A percentile compares a stretch with the other conserved stretches of the same genome.
Conservation (phyloP, 805 yeast genomes). For the Candida parachauliodes region DNA sequence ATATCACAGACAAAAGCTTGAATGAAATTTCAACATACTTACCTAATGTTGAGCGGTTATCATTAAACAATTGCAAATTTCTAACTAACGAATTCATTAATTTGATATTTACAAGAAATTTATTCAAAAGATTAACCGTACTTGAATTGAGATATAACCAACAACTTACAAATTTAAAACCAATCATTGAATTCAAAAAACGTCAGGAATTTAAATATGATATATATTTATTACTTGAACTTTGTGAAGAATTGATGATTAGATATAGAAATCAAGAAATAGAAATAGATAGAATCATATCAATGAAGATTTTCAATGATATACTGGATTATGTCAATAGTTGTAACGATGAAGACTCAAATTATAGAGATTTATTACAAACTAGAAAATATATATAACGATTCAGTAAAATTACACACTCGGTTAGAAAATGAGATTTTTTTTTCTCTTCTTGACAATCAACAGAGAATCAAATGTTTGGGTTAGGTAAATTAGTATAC, state of each 20-base stretch:
- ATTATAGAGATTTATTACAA: constrained; percentile 4
- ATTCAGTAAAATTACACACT: neutral
- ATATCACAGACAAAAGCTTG: constrained; percentile 67
- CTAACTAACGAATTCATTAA: constrained; percentile 61
- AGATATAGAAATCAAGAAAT: constrained; percentile 60
- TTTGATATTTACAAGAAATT: constrained; percentile 22
- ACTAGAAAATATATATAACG: neutral
- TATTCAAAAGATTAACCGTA: constrained; percentile 58
- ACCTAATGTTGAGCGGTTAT: constrained; percentile 58
- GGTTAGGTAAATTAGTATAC: constrained; percentile 56
- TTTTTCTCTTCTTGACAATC: too few relatives aligned
- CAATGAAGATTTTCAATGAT: constrained; percentile 59
- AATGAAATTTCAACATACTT: constrained; percentile 70
- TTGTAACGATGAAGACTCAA: constrained; percentile 33
- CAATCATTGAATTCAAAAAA: constrained; percentile 66
- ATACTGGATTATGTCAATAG: constrained; percentile 61
- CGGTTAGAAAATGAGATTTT: neutral
- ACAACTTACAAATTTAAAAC: constrained; percentile 53
- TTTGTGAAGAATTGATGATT: constrained; percentile 66
- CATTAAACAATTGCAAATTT: constrained; percentile 67
- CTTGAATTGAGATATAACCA: constrained; percentile 69
- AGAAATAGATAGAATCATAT: constrained; percentile 51
- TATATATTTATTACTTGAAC: constrained; percentile 65
- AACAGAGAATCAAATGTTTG: constrained; percentile 47
- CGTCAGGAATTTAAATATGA: constrained; percentile 40